Conservation (phyloP, 78 protist genomes). For the Pirum gemmata region DNA sequence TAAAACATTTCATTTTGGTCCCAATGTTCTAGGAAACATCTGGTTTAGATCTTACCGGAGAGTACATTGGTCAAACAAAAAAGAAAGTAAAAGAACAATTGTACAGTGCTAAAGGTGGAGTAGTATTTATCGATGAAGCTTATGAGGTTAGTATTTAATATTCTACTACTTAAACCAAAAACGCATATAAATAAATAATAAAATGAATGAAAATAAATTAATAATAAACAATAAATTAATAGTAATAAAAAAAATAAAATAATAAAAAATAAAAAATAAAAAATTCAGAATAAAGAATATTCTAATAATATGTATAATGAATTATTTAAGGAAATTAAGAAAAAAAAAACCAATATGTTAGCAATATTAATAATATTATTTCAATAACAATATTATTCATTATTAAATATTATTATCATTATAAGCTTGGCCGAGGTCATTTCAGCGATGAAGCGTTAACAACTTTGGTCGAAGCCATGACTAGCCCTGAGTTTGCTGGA, state of each 20-base stretch:
- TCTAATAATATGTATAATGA: too few species aligned
- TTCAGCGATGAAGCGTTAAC: background rate
- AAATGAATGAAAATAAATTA: too few species aligned
- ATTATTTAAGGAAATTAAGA: too few species aligned
- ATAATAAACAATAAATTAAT: too few species aligned
- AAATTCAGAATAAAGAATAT: too few species aligned
- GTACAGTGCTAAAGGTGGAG: background rate
- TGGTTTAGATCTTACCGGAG: background rate
- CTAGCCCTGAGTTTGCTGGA: background rate
- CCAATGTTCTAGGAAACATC: background rate
- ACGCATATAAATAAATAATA: too few species aligned
- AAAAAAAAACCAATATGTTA: too few species aligned
- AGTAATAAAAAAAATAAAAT: too few species aligned
- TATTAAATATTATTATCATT: too few species aligned
- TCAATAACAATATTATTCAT: too few species aligned
- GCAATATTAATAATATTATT: too few species aligned
- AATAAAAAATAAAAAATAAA: too few species aligned
- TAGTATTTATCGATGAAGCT: background rate
- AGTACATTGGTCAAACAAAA: background rate
- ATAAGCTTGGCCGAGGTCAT: background rate
- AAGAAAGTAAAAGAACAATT: background rate
- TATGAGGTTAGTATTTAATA: background rate
- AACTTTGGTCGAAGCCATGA: background rate
- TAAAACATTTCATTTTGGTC: background rate
- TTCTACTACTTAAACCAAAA: background rate